Base-by-base conservation (phyloP, 768 basidiomycete genomes). In the Podaxis sp. region DNA sequence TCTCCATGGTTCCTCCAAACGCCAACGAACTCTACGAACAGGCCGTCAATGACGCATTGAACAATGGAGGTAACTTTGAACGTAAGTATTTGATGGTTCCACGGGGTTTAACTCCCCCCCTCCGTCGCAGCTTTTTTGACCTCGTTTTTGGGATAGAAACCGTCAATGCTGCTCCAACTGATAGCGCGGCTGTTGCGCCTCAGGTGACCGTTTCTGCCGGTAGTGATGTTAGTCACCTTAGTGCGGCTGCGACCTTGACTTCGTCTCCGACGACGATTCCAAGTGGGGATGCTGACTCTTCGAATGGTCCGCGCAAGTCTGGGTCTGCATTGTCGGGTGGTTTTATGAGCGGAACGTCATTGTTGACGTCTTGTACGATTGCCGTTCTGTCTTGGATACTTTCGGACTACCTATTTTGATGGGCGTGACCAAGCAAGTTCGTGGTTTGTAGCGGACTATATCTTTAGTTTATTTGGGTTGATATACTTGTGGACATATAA, bases 1-100 rank as follows among this genome's bases (percentile, higher is more conserved):
- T 84, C 48, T 89, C 88, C 6, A 84, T 76, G 1, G 84, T 89
- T 7, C 86, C 87, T 11, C 28, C 66, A 4, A 78, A 87, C 62
- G 84, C 85, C 0, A 73, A 67, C 36, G 67, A 68, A 11, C 66
- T 76, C n/a, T 67, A 79, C 25, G 61, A 59, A 23, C 67, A 74
- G 25, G 78, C 77, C 5, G 74, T 80, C 5, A 55, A 66, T 11
- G 70, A 76, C 50, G 79, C 78, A 1, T 40, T 68, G 37, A 68
- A 65, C 11, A 73, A 75, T 57, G 75, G 75, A 5, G 74, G 76
- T 3, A 69, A 73, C 47, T 79, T 79, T 51, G 73, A 75, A 61
- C 66, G 77, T 77, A 61, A 59, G 71, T 62, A 35, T 32, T 25
- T 21, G 23, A 4, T 36, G 16, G n/a, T 37, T 42, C 50, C 50